A percentile compares a stretch with the other conserved stretches of the same genome.
Evolutionary conservation across 345 rosid species (phyloP).

Genomic region (Linum tenue): DNA sequence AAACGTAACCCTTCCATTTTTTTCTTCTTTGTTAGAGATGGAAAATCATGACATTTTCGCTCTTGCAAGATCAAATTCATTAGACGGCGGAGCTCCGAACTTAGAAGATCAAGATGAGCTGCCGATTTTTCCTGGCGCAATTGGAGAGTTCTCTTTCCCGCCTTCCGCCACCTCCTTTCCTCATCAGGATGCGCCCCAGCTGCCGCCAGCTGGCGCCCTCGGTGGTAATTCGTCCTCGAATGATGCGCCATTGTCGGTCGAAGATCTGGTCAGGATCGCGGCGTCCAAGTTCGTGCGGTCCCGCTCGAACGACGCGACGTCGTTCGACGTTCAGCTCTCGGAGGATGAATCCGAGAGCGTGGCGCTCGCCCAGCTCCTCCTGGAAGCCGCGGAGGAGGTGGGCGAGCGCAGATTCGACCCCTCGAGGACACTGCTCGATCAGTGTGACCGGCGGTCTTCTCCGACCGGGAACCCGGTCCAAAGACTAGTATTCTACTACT

Average conservation of each 20-base stretch:
- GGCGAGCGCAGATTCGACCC: slow-evolving; percentile 25
- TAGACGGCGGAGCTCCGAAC: too few species aligned
- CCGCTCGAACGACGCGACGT: slow-evolving; percentile 9
- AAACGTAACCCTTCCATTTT: too few species aligned
- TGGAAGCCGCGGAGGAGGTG: slow-evolving; percentile 40
- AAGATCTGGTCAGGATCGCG: slow-evolving; percentile 4
- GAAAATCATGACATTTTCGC: too few species aligned
- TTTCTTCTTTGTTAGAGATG: too few species aligned
- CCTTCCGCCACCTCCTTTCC: too few species aligned
- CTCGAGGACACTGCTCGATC: slow-evolving; percentile 33
- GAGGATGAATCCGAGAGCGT: slow-evolving; percentile 27
- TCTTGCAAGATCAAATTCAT: too few species aligned
- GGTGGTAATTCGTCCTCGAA: neutral
- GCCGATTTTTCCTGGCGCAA: too few species aligned
- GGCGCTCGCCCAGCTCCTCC: slow-evolving; percentile 30
- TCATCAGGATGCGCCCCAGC: too few species aligned
- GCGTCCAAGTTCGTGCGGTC: slow-evolving; percentile 26
- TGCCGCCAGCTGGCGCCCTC: too few species aligned
- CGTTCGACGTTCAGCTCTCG: slow-evolving; percentile 5
- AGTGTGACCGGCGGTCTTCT: slow-evolving; percentile 22
- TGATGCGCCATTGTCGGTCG: neutral
- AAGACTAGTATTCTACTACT: slow-evolving; percentile 32
- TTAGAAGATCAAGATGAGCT: too few species aligned
- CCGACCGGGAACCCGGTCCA: slow-evolving; percentile 34
- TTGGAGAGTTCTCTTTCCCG: too few species aligned